Conservation (phyloP, 441 rosid species). For the Gossypium lobatum region DNA sequence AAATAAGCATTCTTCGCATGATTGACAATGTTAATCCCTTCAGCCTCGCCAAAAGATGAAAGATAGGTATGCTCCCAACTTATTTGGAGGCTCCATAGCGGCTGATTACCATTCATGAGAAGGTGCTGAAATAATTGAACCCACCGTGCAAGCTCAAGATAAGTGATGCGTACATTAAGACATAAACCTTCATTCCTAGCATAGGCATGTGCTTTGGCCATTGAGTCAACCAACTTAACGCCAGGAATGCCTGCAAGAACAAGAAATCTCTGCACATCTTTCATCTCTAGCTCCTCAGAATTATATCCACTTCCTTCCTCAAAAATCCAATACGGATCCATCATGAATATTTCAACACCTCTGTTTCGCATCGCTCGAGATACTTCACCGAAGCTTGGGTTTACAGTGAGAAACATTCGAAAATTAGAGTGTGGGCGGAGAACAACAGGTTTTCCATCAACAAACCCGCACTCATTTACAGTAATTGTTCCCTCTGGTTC, state of each 20-base stretch:
- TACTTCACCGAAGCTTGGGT: conserved; percentile 87
- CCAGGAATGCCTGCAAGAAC: conserved; percentile 72
- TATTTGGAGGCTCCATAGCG: conserved; percentile 79
- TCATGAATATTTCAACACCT: conserved; percentile 93
- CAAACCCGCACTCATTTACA: conserved; percentile 81
- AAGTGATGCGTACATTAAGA: conserved; percentile 48
- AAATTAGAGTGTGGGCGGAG: conserved; percentile 83
- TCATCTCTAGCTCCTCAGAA: conserved; percentile 46
- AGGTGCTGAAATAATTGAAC: conserved; percentile 78
- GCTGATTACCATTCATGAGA: conserved; percentile 63
- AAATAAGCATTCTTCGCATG: conserved; percentile 49
- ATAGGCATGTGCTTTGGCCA: conserved; percentile 84
- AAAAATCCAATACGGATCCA: conserved; percentile 86
- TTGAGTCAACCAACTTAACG: conserved; percentile 55
- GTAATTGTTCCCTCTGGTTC: conserved; percentile 90
- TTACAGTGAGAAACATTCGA: conserved; percentile 80
- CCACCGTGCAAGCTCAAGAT: conserved; percentile 94
- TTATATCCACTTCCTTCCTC: conserved; percentile 34
- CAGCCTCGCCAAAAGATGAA: conserved; percentile 71
- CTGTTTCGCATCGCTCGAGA: conserved; percentile 99
- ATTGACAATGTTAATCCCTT: conserved; percentile 52
- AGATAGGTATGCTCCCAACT: conserved; percentile 92
- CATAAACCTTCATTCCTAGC: conserved; percentile 56
- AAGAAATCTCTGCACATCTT: conserved; percentile 69
- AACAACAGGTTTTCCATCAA: conserved; percentile 86